Base-by-base conservation (phyloP, 257 asterid genomes). In the Solanum clarkiae region DNA sequence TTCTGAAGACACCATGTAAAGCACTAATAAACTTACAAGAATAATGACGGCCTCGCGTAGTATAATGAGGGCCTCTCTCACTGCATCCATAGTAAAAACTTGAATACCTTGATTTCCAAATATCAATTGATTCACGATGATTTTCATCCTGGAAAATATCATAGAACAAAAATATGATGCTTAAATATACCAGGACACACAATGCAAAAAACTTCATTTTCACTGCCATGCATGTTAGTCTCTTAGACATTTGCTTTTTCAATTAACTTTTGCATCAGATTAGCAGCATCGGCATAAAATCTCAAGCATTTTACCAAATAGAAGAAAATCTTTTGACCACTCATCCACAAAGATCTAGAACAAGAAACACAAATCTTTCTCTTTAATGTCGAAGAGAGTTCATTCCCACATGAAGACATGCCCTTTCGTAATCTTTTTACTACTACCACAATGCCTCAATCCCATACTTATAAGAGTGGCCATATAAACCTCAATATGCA, bases 71-170 rank as follows among this genome's bases (percentile, higher is more conserved):
- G 81, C 94, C 93, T 92, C 96, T 92, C 49, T 93, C 92, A 82
- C 99, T 94, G 94, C 99, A 97, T 29, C 98, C 97, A 79, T 92
- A 89, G 89, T 97, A 97, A 45, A 87, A 90, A 84, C 88, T 89
- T 59, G 99, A 90, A 89, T 86, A 91, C 88, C 93, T 88, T 59
- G 99, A 97, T 87, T 95, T 93, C 99, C 99, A 97, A 88, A 95
- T 90, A 91, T 95, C 96, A 81, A 97, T 80, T 82, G 94, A 94
- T 69, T 91, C 92, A 87, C 89, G 98, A 86, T 86, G 82, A 89
- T 89, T 86, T 63, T 93, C 88, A 86, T 86, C 95, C 99, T 97
- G 83, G 90, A 91, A 32, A n/a, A 53, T 69, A 6, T 84, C 86
- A 53, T 24, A 24, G 45, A 75, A 77, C 62, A 29, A 49, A 77